phyloP scores from a whole-genome alignment of 2,329 filamentous ascomycete genomes.

The Talaromyces sp. region DNA sequence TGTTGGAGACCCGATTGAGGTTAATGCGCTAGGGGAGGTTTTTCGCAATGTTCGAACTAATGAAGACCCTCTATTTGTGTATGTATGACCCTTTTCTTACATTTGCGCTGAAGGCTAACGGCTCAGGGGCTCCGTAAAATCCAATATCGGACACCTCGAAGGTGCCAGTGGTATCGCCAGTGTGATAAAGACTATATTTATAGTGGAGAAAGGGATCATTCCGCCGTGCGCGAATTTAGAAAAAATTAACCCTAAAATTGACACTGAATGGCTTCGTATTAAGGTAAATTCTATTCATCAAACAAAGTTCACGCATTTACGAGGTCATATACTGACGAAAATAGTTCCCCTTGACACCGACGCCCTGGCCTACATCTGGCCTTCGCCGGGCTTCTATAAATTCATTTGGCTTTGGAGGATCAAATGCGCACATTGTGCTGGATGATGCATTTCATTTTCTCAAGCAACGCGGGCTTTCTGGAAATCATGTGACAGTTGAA shows the following conservation, averaged over 20 bases:
- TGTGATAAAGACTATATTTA: constrained; percentile 22
- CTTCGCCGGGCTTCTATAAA: constrained; percentile 22
- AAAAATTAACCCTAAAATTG: constrained; percentile 20
- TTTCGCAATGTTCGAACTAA: constrained; percentile 3
- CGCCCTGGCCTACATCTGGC: constrained; percentile 20
- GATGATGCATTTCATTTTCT: constrained; percentile 19
- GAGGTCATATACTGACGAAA: constrained; percentile 9
- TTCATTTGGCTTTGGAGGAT: constrained; percentile 33
- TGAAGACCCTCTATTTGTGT: constrained; percentile 4
- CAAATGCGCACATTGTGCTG: constrained; percentile 28
- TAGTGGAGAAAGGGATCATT: constrained; percentile 23
- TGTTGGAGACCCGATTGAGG: constrained; percentile 18
- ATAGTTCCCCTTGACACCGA: constrained; percentile 13
- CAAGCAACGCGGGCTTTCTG: background rate
- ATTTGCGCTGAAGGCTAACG: background rate
- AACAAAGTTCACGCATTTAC: background rate
- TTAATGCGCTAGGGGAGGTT: constrained; percentile 13
- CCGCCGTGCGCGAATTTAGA: constrained; percentile 20
- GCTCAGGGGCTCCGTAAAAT: constrained; percentile 24
- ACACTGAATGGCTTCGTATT: constrained; percentile 14
- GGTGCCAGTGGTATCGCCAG: constrained; percentile 22
- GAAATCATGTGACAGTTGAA: background rate
- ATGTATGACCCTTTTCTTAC: background rate
- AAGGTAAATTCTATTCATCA: constrained; percentile 16
- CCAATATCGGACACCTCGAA: constrained; percentile 25